Percentiles rank a stretch among this genome's conserved stretches.
Evolutionary conservation across 2,329 filamentous ascomycete species (phyloP).

Genomic region (Aspergillus japonicus): DNA sequence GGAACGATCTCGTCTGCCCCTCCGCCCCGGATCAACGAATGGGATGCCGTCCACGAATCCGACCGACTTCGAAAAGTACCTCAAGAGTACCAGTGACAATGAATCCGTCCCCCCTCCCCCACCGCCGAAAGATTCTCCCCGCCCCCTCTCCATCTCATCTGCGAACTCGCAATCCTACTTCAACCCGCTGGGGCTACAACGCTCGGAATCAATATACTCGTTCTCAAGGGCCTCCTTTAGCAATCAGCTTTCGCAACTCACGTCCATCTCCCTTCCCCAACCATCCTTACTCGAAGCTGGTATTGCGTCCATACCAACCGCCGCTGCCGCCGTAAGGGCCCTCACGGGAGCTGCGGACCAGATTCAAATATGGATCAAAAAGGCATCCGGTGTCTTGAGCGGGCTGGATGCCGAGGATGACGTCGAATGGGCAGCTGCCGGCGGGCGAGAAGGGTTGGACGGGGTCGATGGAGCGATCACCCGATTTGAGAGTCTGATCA

Average conservation of each 20-base stretch:
- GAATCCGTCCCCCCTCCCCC: constrained; percentile 31
- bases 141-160: constrained; percentile 26
- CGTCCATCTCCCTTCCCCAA: constrained; percentile 83
- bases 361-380: constrained; percentile 89
- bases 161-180: constrained; percentile 43
- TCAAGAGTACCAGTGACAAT: constrained; percentile 37
- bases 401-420: constrained; percentile 94
- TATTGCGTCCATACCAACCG: constrained; percentile 80
- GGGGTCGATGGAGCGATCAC: constrained; percentile 68
- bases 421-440: constrained; percentile 91
- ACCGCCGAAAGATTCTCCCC: constrained; percentile 39
- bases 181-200: constrained; percentile 50
- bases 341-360: constrained; percentile 86
- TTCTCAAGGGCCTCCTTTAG: constrained; percentile 89
- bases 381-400: constrained; percentile 83
- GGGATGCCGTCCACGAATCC: constrained; percentile 23
- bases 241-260: constrained; percentile 88
- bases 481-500: constrained; percentile 84
- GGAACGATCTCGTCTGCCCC: constrained; percentile 25
- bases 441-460: constrained; percentile 59
- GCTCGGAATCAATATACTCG: constrained; percentile 87
- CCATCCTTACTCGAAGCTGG: constrained; percentile 78
- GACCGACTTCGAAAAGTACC: constrained; percentile 45
- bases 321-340: constrained; percentile 77
- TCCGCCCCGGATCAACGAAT: constrained; percentile 19